phyloP scores from a whole-genome alignment of 2,329 filamentous ascomycete species.

The Colletotrichum navitas region DNA sequence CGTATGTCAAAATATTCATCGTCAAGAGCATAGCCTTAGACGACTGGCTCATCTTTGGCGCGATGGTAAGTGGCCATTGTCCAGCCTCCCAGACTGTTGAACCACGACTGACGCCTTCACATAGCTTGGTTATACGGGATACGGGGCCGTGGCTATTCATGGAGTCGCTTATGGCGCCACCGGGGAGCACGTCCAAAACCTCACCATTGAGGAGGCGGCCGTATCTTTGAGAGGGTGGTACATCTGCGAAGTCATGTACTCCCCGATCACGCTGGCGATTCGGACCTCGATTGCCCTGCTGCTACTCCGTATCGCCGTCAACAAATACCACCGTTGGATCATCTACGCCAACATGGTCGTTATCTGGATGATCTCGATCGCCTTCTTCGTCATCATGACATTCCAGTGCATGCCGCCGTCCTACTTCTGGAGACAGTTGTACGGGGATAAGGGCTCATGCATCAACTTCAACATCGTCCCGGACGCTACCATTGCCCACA shows the following conservation, averaged over 20 bases:
- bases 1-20: slow-evolving; percentile 59
- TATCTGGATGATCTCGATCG: slow-evolving; percentile 52
- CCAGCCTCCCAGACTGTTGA: neutral
- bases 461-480: slow-evolving; percentile 56
- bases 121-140: slow-evolving; percentile 53
- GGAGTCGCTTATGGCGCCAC: slow-evolving; percentile 49
- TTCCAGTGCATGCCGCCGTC: slow-evolving; percentile 63
- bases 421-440: slow-evolving; percentile 62
- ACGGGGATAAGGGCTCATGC: slow-evolving; percentile 55
- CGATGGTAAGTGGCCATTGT: slow-evolving; percentile 53
- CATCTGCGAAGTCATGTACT: slow-evolving; percentile 56
- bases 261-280: slow-evolving; percentile 54
- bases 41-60: slow-evolving; percentile 61
- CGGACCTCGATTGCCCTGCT: slow-evolving; percentile 58
- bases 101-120: neutral
- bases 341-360: slow-evolving; percentile 51
- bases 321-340: slow-evolving; percentile 50
- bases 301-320: slow-evolving; percentile 55
- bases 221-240: slow-evolving; percentile 54
- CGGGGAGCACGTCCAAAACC: slow-evolving; percentile 45
- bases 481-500: slow-evolving; percentile 59
- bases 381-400: slow-evolving; percentile 60
- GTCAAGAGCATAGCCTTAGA: slow-evolving; percentile 59
- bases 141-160: slow-evolving; percentile 50
- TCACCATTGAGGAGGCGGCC: slow-evolving; percentile 45